Percentiles rank a stretch among this genome's conserved stretches.
phyloP scores from a whole-genome alignment of 2,329 filamentous ascomycete genomes.

The Paecilomyces sp. region DNA sequence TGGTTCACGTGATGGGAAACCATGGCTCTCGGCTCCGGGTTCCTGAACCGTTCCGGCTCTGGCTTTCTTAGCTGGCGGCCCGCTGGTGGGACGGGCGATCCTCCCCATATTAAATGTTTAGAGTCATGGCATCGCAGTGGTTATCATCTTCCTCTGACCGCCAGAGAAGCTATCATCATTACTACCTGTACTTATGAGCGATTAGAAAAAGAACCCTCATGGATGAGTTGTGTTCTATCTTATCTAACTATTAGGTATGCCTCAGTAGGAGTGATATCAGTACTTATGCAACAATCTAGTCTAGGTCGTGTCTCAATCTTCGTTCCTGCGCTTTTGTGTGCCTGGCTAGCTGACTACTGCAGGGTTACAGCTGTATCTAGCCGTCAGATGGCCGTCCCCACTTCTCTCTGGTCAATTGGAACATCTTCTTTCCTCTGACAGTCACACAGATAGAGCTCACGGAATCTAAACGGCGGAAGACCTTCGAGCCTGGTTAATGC shows the following conservation, averaged over 20 bases:
- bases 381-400: constrained; percentile 23
- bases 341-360: not conserved
- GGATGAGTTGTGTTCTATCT: no score
- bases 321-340: not conserved
- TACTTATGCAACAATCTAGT: no score
- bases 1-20: not conserved
- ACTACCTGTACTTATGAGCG: no score
- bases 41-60: not conserved
- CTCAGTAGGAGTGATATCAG: not conserved
- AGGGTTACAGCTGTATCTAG: not conserved
- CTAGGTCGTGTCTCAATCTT: no score
- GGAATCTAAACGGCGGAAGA: constrained; percentile 52
- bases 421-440: constrained; percentile 39
- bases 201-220: no score
- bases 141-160: not conserved
- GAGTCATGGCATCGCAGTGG: no score
- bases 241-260: not conserved
- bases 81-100: not conserved
- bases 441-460: constrained; percentile 53
- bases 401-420: constrained; percentile 8
- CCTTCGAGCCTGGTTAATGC: constrained; percentile 40
- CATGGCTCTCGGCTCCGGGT: not conserved
- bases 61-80: not conserved
- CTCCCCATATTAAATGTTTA: not conserved
- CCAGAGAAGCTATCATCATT: not conserved